Conservation (phyloP, 2,329 filamentous ascomycete genomes). For the Stagonosporopsis rhizophila region DNA sequence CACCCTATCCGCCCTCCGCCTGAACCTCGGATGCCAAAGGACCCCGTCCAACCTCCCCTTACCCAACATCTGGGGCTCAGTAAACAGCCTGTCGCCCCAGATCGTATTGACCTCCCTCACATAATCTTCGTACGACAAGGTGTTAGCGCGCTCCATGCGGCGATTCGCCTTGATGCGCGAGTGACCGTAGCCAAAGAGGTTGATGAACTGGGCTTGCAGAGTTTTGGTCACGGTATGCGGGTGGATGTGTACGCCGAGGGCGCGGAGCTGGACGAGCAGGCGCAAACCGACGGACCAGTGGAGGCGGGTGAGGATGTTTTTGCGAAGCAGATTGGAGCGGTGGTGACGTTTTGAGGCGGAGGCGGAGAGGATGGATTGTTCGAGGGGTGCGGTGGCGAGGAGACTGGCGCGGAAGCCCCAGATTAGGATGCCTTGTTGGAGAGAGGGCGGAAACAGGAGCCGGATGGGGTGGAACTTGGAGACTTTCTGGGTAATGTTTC, state of each 20-base stretch:
- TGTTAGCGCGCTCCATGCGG: slow-evolving; percentile 33
- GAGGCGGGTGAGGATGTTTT: slow-evolving; percentile 24
- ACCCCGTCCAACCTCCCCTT: background rate
- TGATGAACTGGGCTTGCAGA: slow-evolving; percentile 36
- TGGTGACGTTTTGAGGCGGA: slow-evolving; percentile 35
- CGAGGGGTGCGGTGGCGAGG: slow-evolving; percentile 30
- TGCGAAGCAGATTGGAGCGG: slow-evolving; percentile 28
- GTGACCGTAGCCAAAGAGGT: slow-evolving; percentile 39
- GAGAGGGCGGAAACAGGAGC: slow-evolving; percentile 30
- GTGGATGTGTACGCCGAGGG: slow-evolving; percentile 38
- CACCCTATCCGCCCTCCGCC: background rate
- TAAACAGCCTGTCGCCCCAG: slow-evolving; percentile 38
- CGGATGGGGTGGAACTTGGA: slow-evolving; percentile 35
- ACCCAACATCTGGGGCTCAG: slow-evolving; percentile 26
- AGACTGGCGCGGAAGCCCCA: slow-evolving; percentile 46
- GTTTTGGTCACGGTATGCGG: slow-evolving; percentile 35
- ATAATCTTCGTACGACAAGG: slow-evolving; percentile 30
- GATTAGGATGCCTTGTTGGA: slow-evolving; percentile 41
- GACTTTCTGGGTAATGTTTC: slow-evolving; percentile 12
- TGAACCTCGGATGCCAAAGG: slow-evolving; percentile 12
- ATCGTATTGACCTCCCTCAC: slow-evolving; percentile 37
- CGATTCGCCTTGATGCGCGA: slow-evolving; percentile 35
- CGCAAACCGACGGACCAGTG: slow-evolving; percentile 41
- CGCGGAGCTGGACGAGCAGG: slow-evolving; percentile 37
- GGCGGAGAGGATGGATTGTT: slow-evolving; percentile 33